Percentiles rank a stretch among this genome's conserved stretches.
Conservation (phyloP, 257 asterid genomes). For the Penstemon davidsonii region DNA sequence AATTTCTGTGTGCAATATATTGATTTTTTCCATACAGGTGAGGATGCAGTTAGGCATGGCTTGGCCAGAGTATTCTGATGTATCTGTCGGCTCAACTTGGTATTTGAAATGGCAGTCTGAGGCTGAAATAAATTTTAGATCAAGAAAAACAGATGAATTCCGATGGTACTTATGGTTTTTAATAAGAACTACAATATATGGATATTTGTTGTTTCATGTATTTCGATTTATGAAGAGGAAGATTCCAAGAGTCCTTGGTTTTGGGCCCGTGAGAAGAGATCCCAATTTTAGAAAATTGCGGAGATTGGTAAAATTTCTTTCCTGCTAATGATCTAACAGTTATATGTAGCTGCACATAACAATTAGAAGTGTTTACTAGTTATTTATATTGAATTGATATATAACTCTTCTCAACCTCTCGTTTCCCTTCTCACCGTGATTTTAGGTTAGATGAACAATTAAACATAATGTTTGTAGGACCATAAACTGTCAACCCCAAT, state of each 20-base stretch:
- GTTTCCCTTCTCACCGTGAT: neutral
- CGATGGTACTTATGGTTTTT: constrained; percentile 85
- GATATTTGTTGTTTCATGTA: constrained; percentile 55
- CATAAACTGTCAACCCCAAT: constrained; percentile 3
- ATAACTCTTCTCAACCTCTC: constrained; percentile 5
- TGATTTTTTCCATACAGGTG: constrained; percentile 42
- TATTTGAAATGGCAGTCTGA: constrained; percentile 86
- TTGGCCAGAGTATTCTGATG: constrained; percentile 85
- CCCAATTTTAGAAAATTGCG: constrained; percentile 73
- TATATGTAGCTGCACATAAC: constrained; percentile 2
- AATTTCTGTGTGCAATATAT: constrained; percentile 22
- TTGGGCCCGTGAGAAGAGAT: constrained; percentile 68
- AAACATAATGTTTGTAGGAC: constrained; percentile 6
- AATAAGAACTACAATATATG: constrained; percentile 63
- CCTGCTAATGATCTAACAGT: constrained; percentile 21
- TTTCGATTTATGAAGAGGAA: constrained; percentile 63
- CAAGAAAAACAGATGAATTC: constrained; percentile 59
- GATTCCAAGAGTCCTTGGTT: constrained; percentile 74
- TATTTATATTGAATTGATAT: constrained; percentile 3
- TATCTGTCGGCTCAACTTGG: constrained; percentile 74
- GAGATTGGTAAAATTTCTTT: constrained; percentile 66
- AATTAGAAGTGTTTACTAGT: constrained; percentile 7
- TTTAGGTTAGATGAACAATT: constrained; percentile 4
- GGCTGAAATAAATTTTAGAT: constrained; percentile 61
- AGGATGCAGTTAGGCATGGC: constrained; percentile 92